Conservation (phyloP, 345 rosid genomes). For the Eucalyptus marginata region DNA sequence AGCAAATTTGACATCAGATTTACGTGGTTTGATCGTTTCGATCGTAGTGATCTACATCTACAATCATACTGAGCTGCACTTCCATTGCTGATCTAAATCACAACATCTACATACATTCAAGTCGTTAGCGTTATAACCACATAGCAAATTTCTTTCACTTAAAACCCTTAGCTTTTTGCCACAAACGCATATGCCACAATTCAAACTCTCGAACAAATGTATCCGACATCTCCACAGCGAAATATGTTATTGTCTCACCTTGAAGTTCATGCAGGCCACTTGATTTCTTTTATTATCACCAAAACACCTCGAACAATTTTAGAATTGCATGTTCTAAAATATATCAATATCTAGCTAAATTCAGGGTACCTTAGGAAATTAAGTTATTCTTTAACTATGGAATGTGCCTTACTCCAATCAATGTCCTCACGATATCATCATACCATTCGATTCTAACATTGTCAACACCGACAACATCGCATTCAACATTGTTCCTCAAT, state of each 20-base stretch:
- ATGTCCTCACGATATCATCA: rapidly evolving
- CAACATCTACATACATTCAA: rapidly evolving
- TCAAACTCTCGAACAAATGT: too few relatives aligned
- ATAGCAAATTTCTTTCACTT: too few relatives aligned
- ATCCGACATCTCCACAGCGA: rapidly evolving
- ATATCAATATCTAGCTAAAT: too few relatives aligned
- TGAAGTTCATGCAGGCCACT: rapidly evolving
- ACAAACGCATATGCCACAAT: rapidly evolving
- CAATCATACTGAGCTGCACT: rapidly evolving
- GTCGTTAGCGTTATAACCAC: too few relatives aligned
- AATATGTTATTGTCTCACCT: too few relatives aligned
- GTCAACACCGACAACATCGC: rapidly evolving
- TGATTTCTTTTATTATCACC: too few relatives aligned
- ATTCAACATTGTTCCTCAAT: too few relatives aligned
- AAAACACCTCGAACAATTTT: too few relatives aligned
- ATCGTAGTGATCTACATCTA: rapidly evolving
- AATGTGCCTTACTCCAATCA: rapidly evolving
- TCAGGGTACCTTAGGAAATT: too few relatives aligned
- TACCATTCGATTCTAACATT: rapidly evolving
- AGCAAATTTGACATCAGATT: rapidly evolving
- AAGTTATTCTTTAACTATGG: too few relatives aligned
- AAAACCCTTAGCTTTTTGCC: too few relatives aligned
- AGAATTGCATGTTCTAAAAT: rapidly evolving
- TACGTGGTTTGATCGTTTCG: rapidly evolving
- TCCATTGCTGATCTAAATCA: rapidly evolving